These are phyloP conservation scores for Colletotrichum neosansevieriae DNA, from an alignment of 2,329 filamentous ascomycete genomes.

Conservation along the genomic window DNA sequence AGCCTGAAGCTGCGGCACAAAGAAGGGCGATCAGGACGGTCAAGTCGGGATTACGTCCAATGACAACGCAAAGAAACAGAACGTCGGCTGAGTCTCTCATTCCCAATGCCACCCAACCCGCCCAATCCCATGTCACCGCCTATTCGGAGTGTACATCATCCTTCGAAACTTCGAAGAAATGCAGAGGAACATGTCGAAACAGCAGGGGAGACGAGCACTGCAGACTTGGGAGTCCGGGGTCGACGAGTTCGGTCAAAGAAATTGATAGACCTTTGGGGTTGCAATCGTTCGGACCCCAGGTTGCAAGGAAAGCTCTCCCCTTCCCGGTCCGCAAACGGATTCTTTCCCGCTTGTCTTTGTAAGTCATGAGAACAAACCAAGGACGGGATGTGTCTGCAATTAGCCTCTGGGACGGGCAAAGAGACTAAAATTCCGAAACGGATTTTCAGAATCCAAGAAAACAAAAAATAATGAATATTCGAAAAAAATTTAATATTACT, in stretches of 20 bases:
- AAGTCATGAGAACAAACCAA: constrained; percentile 35
- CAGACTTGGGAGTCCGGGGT: not conserved
- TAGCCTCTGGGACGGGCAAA: constrained; percentile 22
- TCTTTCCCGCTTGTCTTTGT: constrained; percentile 1
- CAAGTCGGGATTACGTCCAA: constrained; percentile 10
- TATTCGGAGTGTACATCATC: constrained; percentile 6
- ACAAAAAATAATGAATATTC: constrained; percentile 5
- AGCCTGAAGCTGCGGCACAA: constrained; percentile 27
- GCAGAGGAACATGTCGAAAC: not conserved
- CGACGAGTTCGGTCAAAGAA: not conserved
- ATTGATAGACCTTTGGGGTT: not conserved
- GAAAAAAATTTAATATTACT: not conserved
- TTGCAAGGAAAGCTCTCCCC: constrained; percentile 20
- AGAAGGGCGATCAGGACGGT: constrained; percentile 25
- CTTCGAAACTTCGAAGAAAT: constrained; percentile 2
- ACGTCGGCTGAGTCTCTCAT: constrained; percentile 7
- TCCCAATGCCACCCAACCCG: constrained; percentile 25
- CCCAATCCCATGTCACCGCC: constrained; percentile 1
- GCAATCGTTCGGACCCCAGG: constrained; percentile 18
- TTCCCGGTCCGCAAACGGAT: constrained; percentile 37
- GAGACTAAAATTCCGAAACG: not conserved
- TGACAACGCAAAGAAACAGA: constrained; percentile 1
- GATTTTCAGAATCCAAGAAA: not conserved
- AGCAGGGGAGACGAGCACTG: not conserved
- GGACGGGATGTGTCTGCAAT: constrained; percentile 21